Evolutionary conservation across 176 grass and related monocot species (phyloP).

Genomic region (Carex kokanica): DNA sequence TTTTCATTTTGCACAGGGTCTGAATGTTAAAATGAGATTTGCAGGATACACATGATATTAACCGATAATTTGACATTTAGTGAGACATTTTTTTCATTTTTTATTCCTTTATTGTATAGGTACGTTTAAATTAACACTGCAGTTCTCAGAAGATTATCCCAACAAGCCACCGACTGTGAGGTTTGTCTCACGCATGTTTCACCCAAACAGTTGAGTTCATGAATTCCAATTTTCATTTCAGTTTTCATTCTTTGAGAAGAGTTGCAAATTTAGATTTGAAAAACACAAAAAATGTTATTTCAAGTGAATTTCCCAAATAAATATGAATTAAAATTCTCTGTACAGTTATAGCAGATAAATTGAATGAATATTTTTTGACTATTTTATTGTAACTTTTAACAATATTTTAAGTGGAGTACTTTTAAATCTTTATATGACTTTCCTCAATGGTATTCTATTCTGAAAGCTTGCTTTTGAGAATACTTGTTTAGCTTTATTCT

Average conservation of each 20-base stretch:
- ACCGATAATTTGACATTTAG: background rate
- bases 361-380: background rate
- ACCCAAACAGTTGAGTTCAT: conserved; percentile 78
- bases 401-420: background rate
- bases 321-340: background rate
- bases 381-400: background rate
- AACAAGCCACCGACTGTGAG: conserved; percentile 98
- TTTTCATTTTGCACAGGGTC: background rate
- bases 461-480: conserved; percentile 23
- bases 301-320: background rate
- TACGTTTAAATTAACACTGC: conserved; percentile 93
- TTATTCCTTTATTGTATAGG: conserved; percentile 38
- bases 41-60: background rate
- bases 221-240: background rate
- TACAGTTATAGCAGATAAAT: background rate
- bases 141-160: conserved; percentile 95
- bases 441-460: background rate
- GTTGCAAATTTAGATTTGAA: conserved; percentile 2
- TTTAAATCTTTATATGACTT: background rate
- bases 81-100: background rate
- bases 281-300: background rate
- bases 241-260: background rate
- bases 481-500: conserved; percentile 18
- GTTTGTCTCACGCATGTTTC: conserved; percentile 97
- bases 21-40: background rate